Evolutionary conservation across 306 rosid genomes (phyloP), one percentile per base, ranked within the genome.

Genomic region (Fragaria iinumae): DNA sequence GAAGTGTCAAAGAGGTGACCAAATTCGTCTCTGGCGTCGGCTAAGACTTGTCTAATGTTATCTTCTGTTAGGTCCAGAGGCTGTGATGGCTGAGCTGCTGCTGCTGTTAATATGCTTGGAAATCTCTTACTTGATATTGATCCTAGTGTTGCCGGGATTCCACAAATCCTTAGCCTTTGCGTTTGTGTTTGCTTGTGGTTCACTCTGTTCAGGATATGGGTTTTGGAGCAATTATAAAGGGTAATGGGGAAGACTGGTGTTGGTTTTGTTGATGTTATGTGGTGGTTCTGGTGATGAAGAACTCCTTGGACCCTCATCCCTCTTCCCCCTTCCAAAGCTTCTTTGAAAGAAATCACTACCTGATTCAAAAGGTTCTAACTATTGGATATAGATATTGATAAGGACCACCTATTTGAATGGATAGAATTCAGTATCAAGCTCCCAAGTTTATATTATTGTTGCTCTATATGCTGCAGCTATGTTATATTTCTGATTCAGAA

Each of bases 61-160:
- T 89, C 86, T 78, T 95, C 96, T 0, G 98, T 92, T 41, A 92
- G 88, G 85, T 92, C 93, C 9, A 95, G 90, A 2, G 97, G 96
- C 59, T 85, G 79, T 14, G 85, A 84, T 76, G 32, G 73, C 1
- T 91, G 71, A 80, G 83, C 50, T 8, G 86, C 69, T 3, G 92
- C 84, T 53, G 92, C 81, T 17, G 72, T 75, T 1, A 48, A 25
- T 48, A 73, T 8, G 59, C 73, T 57, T 43, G 70, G 4, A 13
- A 49, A 32, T 50, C 80, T 80, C 79, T 34, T 76, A 60, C 80
- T 73, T 32, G 77, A 4, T 12, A 44, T 52, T 44, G 65, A 56
- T 74, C 69, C 76, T 39, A 38, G 23, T 67, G 82, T 2, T 63
- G 32, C 23, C 7, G 69, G 50, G 56, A 9, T 55, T 5, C 47